A percentile compares a stretch with the other conserved stretches of the same genome.
phyloP scores from a whole-genome alignment of 352 stramenopile species.

The Globisporangium alternatum region DNA sequence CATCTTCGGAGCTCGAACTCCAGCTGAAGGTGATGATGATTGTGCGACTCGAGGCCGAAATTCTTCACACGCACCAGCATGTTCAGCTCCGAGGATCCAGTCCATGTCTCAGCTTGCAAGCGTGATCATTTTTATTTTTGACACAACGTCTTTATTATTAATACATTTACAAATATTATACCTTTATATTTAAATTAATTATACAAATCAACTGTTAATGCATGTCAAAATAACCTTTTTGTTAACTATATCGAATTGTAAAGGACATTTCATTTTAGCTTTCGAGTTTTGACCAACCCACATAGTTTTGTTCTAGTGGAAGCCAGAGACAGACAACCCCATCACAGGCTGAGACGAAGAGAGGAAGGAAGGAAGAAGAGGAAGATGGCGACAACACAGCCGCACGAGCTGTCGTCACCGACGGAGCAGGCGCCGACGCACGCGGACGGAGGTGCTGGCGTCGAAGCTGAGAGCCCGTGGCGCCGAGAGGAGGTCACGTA shows the following conservation, averaged over 20 bases:
- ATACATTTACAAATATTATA: not conserved
- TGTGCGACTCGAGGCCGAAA: not conserved
- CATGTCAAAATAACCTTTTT: not conserved
- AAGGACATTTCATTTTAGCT: not conserved
- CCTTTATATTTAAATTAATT: not conserved
- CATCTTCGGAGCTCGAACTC: not conserved
- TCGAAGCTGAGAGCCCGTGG: constrained; percentile 11
- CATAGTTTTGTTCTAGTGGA: not conserved
- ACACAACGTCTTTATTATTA: not conserved
- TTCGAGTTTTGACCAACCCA: no score
- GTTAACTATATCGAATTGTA: not conserved
- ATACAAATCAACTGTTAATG: not conserved
- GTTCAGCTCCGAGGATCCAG: not conserved
- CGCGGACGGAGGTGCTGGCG: not conserved
- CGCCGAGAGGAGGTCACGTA: constrained; percentile 1
- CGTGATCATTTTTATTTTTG: not conserved
- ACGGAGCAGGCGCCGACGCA: not conserved
- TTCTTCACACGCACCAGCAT: not conserved
- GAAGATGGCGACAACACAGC: not conserved
- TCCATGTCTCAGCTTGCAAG: not conserved
- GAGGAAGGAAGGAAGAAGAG: not conserved
- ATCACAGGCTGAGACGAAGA: not conserved
- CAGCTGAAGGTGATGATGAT: not conserved
- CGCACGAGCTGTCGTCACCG: not conserved
- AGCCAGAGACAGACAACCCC: not conserved